Conservation (phyloP, 1,139 yeast species). For the Blastobotrys illinoisensis region DNA sequence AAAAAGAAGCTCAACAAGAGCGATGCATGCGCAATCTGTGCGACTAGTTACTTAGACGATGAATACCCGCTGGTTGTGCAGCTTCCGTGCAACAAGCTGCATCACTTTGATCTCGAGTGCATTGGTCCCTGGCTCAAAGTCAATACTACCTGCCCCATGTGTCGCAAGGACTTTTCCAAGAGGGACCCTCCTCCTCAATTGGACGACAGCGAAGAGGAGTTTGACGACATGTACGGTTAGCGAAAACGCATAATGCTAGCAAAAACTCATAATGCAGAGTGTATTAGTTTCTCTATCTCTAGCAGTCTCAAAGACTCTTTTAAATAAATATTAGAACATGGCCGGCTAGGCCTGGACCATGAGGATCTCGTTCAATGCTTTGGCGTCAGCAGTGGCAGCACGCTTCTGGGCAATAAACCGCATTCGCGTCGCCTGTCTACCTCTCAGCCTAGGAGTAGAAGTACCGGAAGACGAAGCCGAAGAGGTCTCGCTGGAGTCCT, state of each 20-base stretch:
- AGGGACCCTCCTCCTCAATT: conserved; percentile 41
- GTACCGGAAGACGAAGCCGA: conserved; percentile 9
- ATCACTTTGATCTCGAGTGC: conserved; percentile 83
- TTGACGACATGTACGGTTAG: conserved; percentile 74
- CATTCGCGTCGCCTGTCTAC: conserved; percentile 74
- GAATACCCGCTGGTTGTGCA: conserved; percentile 73
- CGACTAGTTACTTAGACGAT: conserved; percentile 65
- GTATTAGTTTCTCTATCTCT: neutral
- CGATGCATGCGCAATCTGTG: conserved; percentile 81
- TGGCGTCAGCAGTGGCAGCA: conserved; percentile 84
- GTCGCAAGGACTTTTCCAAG: conserved; percentile 63
- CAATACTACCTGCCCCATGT: conserved; percentile 82
- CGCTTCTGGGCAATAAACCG: conserved; percentile 83
- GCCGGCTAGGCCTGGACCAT: conserved; percentile 49
- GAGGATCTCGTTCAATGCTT: conserved; percentile 85
- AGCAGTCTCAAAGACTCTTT: neutral
- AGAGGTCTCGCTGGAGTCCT: conserved; percentile 1
- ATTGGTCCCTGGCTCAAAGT: conserved; percentile 82
- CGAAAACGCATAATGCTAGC: no score
- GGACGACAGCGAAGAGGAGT: conserved; percentile 61
- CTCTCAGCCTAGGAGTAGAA: conserved; percentile 42
- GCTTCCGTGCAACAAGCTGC: conserved; percentile 68
- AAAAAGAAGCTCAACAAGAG: conserved; percentile 44
- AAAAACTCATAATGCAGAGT: no score
- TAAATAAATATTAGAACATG: neutral